Conservation (phyloP, 768 basidiomycete species). For the Arthromyces matolae region DNA sequence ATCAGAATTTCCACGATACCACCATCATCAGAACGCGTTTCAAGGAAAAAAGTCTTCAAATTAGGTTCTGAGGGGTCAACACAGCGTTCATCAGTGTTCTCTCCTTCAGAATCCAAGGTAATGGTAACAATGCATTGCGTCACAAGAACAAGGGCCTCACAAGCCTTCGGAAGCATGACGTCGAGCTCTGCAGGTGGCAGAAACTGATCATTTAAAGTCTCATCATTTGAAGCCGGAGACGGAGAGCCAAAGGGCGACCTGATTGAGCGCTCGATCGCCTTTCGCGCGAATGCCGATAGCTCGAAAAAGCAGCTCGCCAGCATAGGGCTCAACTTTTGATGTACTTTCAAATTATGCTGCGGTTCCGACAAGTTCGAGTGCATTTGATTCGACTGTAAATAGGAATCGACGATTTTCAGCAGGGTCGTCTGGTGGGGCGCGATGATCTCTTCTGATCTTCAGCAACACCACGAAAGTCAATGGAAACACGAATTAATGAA, state of each 20-base stretch:
- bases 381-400: conserved; percentile 56
- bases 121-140: conserved; percentile 72
- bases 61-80: conserved; percentile 22
- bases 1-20: conserved; percentile 55
- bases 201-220: conserved; percentile 1
- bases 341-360: conserved; percentile 31
- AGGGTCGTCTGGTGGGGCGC: conserved; percentile 85
- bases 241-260: conserved; percentile 21
- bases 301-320: conserved; percentile 58
- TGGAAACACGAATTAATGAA: conserved; percentile 7
- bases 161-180: conserved; percentile 69
- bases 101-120: conserved; percentile 48
- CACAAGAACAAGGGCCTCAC: conserved; percentile 76
- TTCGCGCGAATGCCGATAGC: conserved; percentile 56
- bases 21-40: conserved; percentile 36
- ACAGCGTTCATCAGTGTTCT: conserved; percentile 20
- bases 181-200: conserved; percentile 46
- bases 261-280: conserved; percentile 47
- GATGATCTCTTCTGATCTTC: conserved; percentile 65
- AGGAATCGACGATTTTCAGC: conserved; percentile 83
- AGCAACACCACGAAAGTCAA: conserved; percentile 10
- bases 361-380: conserved; percentile 26
- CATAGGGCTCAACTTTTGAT: conserved; percentile 50
- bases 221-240: neutral
- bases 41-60: conserved; percentile 42